These are phyloP conservation scores for Fusarium nisikadoi DNA, from an alignment of 2,329 filamentous ascomycete species.

Conservation along the genomic window DNA sequence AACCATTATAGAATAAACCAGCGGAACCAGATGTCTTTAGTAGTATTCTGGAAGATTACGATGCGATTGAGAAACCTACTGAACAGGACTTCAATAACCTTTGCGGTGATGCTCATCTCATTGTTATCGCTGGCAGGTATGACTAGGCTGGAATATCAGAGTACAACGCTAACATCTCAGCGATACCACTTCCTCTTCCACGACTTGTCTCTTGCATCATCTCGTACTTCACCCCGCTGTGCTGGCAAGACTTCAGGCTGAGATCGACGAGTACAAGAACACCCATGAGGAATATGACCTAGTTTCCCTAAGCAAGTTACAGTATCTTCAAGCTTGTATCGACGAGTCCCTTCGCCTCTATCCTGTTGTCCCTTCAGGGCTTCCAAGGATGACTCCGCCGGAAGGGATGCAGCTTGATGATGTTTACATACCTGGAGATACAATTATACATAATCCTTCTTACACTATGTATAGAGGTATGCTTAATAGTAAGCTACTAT, in stretches of 20 bases:
- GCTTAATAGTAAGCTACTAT: background rate
- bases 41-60: conserved; percentile 6
- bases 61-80: background rate
- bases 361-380: conserved; percentile 18
- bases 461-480: conserved; percentile 26
- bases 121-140: conserved; percentile 13
- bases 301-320: background rate
- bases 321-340: conserved; percentile 34
- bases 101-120: background rate
- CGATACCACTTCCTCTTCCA: conserved; percentile 26
- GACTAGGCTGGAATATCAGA: accelerated
- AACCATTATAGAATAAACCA: background rate
- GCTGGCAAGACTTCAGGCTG: background rate
- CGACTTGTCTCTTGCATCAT: conserved; percentile 13
- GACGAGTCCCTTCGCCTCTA: conserved; percentile 31
- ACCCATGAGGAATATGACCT: background rate
- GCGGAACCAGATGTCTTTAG: conserved; percentile 15
- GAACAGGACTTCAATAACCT: background rate
- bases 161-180: background rate
- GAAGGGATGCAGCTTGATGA: conserved; percentile 3
- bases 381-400: conserved; percentile 11
- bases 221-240: background rate
- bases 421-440: conserved; percentile 16
- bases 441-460: background rate
- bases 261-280: conserved; percentile 19